Percentiles rank a stretch among this genome's conserved stretches.
Evolutionary conservation across 2,329 filamentous ascomycete species (phyloP).

Genomic region (Tothia fuscella): DNA sequence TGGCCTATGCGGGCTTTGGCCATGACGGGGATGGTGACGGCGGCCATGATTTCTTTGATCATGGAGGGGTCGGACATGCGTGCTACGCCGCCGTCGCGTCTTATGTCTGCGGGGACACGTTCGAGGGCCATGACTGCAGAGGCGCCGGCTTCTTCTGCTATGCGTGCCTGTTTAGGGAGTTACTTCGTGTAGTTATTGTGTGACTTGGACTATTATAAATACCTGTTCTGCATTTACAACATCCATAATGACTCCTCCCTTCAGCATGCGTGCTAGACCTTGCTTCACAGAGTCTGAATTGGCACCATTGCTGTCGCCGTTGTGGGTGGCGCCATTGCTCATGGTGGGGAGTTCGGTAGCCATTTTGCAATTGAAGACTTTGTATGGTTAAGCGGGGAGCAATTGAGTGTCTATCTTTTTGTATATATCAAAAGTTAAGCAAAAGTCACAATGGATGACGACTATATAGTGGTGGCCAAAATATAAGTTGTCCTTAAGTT

Average conservation of each 20-base stretch:
- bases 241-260: constrained; percentile 99
- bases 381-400: no score
- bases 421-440: no score
- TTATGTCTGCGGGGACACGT: constrained; percentile 92
- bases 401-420: no score
- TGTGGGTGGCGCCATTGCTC: constrained; percentile 20
- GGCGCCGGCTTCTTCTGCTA: constrained; percentile 93
- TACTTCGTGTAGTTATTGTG: not conserved
- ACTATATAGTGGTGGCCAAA: no score
- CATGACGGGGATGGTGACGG: constrained; percentile 98
- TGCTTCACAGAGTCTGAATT: constrained; percentile 80
- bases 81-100: constrained; percentile 80
- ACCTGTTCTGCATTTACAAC: constrained; percentile 82
- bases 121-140: constrained; percentile 97
- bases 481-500: no score
- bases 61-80: constrained; percentile 93
- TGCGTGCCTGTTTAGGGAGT: constrained; percentile 55
- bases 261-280: constrained; percentile 92
- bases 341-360: constrained; percentile 37
- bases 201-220: constrained; percentile 9
- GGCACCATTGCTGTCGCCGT: constrained; percentile 19
- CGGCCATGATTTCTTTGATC: constrained; percentile 89
- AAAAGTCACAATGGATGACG: no score
- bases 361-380: constrained; percentile 18
- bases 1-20: constrained; percentile 96